Evolutionary conservation across 2,329 filamentous ascomycete genomes (phyloP), one percentile per base, ranked within the genome.

Genomic region (Verticillium tricorpus): DNA sequence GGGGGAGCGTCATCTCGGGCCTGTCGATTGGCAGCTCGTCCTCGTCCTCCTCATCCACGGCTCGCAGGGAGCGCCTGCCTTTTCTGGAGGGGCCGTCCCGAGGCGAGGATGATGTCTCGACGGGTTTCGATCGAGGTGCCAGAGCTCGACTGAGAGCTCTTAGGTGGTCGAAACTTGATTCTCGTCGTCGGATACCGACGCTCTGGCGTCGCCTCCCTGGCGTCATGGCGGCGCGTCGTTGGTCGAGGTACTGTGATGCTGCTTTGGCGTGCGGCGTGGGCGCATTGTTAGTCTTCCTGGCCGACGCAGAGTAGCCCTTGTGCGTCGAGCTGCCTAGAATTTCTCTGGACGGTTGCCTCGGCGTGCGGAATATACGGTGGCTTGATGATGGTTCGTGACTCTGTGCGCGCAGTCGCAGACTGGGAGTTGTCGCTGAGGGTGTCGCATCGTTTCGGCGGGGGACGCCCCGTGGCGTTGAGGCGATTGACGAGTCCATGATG

Each of bases 221-320:
- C 0, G 86, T 89, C 64, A 87, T 80, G 56, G 84, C 84, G 2
- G 82, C 81, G 52, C 86, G 82, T 5, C 86, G 83, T 65, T 82
- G 80, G 66, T 87, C 81, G 59, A 88, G 78, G 35, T 85, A 81
- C 56, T 83, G 79, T 57, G 81, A 81, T 54, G 86, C 86, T 12
- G 85, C 86, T 67, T 82, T 82, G 56, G 82, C 85, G 69, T 89
- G 86, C 0, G 86, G 86, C 19, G 86, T 89, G 3, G 80, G 76
- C 14, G 77, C 76, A 71, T 79, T 77, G 64, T 71, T 73, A 57
- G 73, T 75, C 52, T 76, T 72, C 2, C 74, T 68, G 12, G 70
- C 81, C 2, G 82, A 84, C 37, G 77, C 78, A 11, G 80, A 79
- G 50, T 78, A 77, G 12, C 78, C 79, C 56, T 52, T 52, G 45